phyloP scores from a whole-genome alignment of 148 eudicot genomes.

The Vaccinium corymbosum region DNA sequence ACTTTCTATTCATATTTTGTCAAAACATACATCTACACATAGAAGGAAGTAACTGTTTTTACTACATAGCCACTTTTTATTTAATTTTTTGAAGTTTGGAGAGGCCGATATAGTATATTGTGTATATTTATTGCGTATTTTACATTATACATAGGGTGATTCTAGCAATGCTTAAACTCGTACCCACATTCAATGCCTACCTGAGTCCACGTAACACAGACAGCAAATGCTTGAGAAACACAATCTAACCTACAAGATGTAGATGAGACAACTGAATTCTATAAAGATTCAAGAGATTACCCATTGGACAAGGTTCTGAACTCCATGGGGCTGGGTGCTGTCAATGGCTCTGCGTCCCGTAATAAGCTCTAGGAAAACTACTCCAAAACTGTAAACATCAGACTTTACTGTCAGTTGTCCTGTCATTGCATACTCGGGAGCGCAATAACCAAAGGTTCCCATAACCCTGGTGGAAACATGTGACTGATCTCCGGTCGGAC shows the following conservation, averaged over 20 bases:
- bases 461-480: slow-evolving; percentile 30
- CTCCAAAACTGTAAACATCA: slow-evolving; percentile 27
- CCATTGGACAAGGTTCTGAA: slow-evolving; percentile 24
- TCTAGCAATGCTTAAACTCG: not conserved
- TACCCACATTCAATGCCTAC: not conserved
- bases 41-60: too few relatives aligned
- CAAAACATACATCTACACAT: too few relatives aligned
- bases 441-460: slow-evolving; percentile 30
- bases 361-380: slow-evolving; percentile 26
- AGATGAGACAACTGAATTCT: not conserved
- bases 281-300: slow-evolving; percentile 12
- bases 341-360: slow-evolving; percentile 29
- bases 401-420: slow-evolving; percentile 27
- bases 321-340: slow-evolving; percentile 17
- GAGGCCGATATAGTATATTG: too few relatives aligned
- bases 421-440: slow-evolving; percentile 25
- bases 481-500: slow-evolving; percentile 27
- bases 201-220: not conserved
- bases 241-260: not conserved
- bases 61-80: too few relatives aligned
- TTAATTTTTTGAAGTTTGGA: too few relatives aligned
- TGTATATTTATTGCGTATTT: too few relatives aligned
- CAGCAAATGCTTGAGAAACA: not conserved
- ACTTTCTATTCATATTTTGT: too few relatives aligned
- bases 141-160: too few relatives aligned